phyloP scores from a whole-genome alignment of 2,329 filamentous ascomycete species.

The Alternaria metachromatica region DNA sequence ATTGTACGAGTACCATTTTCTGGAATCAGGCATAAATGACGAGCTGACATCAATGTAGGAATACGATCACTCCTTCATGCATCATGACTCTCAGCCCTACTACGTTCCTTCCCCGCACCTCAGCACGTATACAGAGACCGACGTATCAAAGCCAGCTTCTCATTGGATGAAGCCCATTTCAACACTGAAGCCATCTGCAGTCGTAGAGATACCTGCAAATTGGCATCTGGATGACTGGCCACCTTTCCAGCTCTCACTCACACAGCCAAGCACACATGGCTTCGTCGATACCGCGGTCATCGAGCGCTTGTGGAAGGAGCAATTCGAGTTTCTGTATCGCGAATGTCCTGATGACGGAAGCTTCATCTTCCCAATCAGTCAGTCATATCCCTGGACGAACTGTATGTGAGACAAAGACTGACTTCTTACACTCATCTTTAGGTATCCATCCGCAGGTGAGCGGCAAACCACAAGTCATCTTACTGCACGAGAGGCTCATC shows the following conservation, averaged over 20 bases:
- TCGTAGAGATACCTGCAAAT: constrained; percentile 56
- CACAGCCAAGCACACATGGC: constrained; percentile 62
- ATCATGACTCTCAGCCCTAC: constrained; percentile 56
- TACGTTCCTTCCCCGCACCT: constrained; percentile 40
- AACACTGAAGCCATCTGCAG: constrained; percentile 34
- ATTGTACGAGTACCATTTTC: constrained; percentile 31
- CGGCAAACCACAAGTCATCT: constrained; percentile 56
- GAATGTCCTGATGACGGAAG: constrained; percentile 50
- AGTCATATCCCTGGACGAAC: background rate
- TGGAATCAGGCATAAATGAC: background rate
- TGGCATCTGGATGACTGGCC: constrained; percentile 61
- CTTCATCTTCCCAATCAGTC: constrained; percentile 56
- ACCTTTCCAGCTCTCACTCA: constrained; percentile 49
- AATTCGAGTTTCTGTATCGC: constrained; percentile 55
- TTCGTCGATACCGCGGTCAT: constrained; percentile 53
- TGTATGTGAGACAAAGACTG: background rate
- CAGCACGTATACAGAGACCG: constrained; percentile 53
- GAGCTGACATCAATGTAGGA: constrained; percentile 47
- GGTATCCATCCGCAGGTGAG: constrained; percentile 56
- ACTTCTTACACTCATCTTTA: background rate
- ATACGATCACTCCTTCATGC: constrained; percentile 59
- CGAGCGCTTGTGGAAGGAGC: constrained; percentile 55
- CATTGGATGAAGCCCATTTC: constrained; percentile 51
- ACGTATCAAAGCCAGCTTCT: constrained; percentile 39
- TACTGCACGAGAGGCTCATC: constrained; percentile 57